Evolutionary conservation across 345 rosid species (phyloP), one percentile per base, ranked within the genome.

Genomic region (Adansonia digitata): DNA sequence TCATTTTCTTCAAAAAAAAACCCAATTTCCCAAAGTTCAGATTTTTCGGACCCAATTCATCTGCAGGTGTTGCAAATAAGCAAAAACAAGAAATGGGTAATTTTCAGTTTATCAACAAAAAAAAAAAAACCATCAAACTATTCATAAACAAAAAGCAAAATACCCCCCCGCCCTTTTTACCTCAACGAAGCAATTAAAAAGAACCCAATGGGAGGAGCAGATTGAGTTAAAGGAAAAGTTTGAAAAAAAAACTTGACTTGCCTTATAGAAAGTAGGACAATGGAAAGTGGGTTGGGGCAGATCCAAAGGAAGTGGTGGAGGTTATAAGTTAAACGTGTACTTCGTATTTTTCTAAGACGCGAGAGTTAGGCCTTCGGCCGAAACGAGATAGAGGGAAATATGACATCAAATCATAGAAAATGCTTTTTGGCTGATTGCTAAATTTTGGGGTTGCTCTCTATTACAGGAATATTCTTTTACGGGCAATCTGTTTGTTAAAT

Each of bases 1-100:
- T 81, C 92, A 90, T 87, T 66, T 80, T 56, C 56, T 39, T 52
- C 42, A 7, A 51, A 31, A 51, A 11, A 57, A 57, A 27, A 51
- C 24, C 42, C 12, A 71, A 37, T 6, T 10, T 15, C 59, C 26
- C 40, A n/a, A 31, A 69, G 60, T 20, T 49, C 43, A 18, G 59
- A 49, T 29, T 31, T 29, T 60, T 6, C 12, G 8, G 35, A 55
- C 35, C 63, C 59, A 72, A 69, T 72, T 61, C 72, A 53, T 34
- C 49, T 13, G 46, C 35, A 35, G 48, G 31, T 22, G 48, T 13
- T 71, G 24, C 74, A 71, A 71, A 20, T 22, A 37, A 20, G 45
- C 20, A 71, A 71, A 71, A 31, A 27, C 20, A 31, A 31, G 45
- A 49, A 18, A 29, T 49, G 73, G 73, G 59, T 45, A 69, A 2